phyloP scores from a whole-genome alignment of 2,329 filamentous ascomycete species.

The Leptoxyphium fumago region DNA sequence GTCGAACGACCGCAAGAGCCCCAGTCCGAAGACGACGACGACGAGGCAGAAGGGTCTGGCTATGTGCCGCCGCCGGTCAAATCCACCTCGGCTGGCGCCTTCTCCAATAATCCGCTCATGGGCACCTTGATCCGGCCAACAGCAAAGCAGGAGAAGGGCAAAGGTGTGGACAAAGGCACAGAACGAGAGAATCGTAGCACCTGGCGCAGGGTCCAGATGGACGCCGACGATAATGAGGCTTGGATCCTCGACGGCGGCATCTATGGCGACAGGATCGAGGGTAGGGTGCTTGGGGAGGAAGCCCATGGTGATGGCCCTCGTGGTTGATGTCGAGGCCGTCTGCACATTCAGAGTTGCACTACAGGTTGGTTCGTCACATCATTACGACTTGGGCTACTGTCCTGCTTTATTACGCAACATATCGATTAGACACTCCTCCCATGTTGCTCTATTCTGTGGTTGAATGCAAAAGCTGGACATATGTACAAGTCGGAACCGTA shows the following conservation, averaged over 20 bases:
- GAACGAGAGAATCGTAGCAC: slow-evolving; percentile 22
- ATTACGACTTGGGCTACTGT: no score
- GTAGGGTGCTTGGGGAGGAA: slow-evolving; percentile 11
- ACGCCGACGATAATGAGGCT: slow-evolving; percentile 38
- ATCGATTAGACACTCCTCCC: no score
- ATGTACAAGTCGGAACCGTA: no score
- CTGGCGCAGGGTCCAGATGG: slow-evolving; percentile 39
- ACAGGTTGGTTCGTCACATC: no score
- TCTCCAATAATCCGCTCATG: slow-evolving; percentile 54
- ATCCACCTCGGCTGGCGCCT: slow-evolving; percentile 37
- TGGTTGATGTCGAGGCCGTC: neutral
- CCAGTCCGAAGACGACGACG: slow-evolving; percentile 32
- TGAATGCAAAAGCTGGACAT: no score
- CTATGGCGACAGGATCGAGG: slow-evolving; percentile 25
- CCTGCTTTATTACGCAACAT: no score
- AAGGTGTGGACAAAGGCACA: slow-evolving; percentile 28
- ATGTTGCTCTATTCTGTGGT: no score
- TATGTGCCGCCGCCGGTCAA: slow-evolving; percentile 17
- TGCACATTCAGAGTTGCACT: no score
- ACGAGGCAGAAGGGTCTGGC: slow-evolving; percentile 18
- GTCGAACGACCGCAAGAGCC: slow-evolving; percentile 40
- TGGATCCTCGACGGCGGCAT: slow-evolving; percentile 39
- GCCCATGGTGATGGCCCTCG: slow-evolving; percentile 9
- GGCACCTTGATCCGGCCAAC: slow-evolving; percentile 51
- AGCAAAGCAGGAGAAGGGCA: slow-evolving; percentile 36